phyloP scores from a whole-genome alignment of 129 eudicot genomes.

The Calendula officinalis region DNA sequence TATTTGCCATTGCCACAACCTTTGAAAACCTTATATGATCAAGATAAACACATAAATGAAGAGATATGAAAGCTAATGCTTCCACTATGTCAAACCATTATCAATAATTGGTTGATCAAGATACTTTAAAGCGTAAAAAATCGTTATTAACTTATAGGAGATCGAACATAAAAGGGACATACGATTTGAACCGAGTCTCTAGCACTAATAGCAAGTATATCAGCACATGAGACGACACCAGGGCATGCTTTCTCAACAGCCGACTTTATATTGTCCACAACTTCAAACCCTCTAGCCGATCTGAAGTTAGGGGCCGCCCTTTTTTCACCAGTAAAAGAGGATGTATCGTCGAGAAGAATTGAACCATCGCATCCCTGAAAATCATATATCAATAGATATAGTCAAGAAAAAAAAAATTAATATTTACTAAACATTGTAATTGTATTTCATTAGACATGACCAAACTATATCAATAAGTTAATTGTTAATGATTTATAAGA shows the following conservation, averaged over 20 bases:
- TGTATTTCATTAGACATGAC: neutral
- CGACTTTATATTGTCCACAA: conserved; percentile 67
- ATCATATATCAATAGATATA: neutral
- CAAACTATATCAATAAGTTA: neutral
- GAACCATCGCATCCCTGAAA: conserved; percentile 87
- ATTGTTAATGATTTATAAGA: neutral
- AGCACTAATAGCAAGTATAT: conserved; percentile 62
- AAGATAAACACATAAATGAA: too few relatives aligned
- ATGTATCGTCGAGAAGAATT: conserved; percentile 76
- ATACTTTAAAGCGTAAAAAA: too few relatives aligned
- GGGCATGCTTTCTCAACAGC: conserved; percentile 76
- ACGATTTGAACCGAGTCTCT: conserved; percentile 65
- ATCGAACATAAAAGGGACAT: conserved; percentile 16
- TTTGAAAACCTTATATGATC: neutral
- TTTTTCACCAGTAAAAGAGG: conserved; percentile 70
- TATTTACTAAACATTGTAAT: neutral
- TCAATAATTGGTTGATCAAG: too few relatives aligned
- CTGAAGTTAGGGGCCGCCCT: conserved; percentile 59
- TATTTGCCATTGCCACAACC: neutral
- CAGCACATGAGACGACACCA: conserved; percentile 83
- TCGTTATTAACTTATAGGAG: neutral
- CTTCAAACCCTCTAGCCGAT: conserved; percentile 75
- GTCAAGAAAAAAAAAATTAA: too few relatives aligned
- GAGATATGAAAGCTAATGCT: too few relatives aligned
- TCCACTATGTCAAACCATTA: too few relatives aligned